Conservation (phyloP, 2,329 filamentous ascomycete species). For the Rhynchosporium secalis region DNA sequence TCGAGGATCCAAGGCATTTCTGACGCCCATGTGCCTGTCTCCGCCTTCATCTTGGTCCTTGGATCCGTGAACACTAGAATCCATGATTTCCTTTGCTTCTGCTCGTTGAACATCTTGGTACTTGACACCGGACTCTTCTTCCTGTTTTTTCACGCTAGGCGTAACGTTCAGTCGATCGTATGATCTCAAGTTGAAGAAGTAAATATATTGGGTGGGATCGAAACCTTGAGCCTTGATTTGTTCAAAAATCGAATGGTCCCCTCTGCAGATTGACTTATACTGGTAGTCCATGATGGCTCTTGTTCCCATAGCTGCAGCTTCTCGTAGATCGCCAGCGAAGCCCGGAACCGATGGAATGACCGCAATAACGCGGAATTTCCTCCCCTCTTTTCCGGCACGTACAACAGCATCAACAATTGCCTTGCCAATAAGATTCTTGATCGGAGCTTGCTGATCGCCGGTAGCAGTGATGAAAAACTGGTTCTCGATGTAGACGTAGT, state of each 20-base stretch:
- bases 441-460: slow-evolving; percentile 79
- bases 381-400: slow-evolving; percentile 73
- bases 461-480: slow-evolving; percentile 97
- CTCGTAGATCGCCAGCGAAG: slow-evolving; percentile 86
- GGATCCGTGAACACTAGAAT: slow-evolving; percentile 65
- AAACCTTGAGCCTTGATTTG: slow-evolving; percentile 73
- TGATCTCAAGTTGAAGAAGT: slow-evolving; percentile 89
- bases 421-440: slow-evolving; percentile 83
- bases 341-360: slow-evolving; percentile 90
- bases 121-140: slow-evolving; percentile 77
- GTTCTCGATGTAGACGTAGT: slow-evolving; percentile 97
- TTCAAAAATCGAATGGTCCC: slow-evolving; percentile 86
- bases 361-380: slow-evolving; percentile 89
- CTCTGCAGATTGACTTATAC: slow-evolving; percentile 92
- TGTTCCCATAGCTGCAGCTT: slow-evolving; percentile 81
- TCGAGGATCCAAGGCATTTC: slow-evolving; percentile 38
- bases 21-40: slow-evolving; percentile 50
- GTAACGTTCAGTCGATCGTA: slow-evolving; percentile 93
- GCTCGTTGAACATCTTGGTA: slow-evolving; percentile 87
- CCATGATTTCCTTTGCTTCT: slow-evolving; percentile 86
- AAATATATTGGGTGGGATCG: slow-evolving; percentile 78
- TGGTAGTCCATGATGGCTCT: slow-evolving; percentile 97
- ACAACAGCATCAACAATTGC: slow-evolving; percentile 92
- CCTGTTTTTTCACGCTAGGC: slow-evolving; percentile 67
- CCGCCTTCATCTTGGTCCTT: slow-evolving; percentile 45